phyloP scores from a whole-genome alignment of 2,329 filamentous ascomycete species.

The Pyrenophora seminiperda region DNA sequence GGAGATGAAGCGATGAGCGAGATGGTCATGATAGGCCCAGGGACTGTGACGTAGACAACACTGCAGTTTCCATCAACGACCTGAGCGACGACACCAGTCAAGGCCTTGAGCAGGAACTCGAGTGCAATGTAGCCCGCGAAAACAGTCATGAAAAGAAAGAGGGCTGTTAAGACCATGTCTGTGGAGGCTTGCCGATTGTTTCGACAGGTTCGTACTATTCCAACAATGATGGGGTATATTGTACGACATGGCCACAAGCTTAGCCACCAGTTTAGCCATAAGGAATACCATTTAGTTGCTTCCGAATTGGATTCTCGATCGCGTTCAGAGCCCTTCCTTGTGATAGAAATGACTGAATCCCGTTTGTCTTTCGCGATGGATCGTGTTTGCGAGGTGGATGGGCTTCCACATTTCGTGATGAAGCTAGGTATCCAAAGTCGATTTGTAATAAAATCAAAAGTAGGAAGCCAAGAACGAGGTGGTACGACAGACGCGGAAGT shows the following conservation, averaged over 20 bases:
- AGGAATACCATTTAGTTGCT: not conserved
- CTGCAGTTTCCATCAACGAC: slow-evolving; percentile 34
- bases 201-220: slow-evolving; percentile 14
- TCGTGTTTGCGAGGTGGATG: too few species aligned
- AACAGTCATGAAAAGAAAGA: slow-evolving; percentile 13
- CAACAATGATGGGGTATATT: slow-evolving; percentile 11
- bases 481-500: too few species aligned
- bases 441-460: too few species aligned
- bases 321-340: not conserved
- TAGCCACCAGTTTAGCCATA: not conserved
- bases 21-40: slow-evolving; percentile 42
- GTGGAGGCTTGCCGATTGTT: slow-evolving; percentile 9
- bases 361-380: slow-evolving; percentile 9
- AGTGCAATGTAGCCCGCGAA: slow-evolving; percentile 27
- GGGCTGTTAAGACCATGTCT: slow-evolving; percentile 23
- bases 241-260: slow-evolving; percentile 35
- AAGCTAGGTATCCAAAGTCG: too few species aligned
- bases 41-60: slow-evolving; percentile 41
- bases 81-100: slow-evolving; percentile 34
- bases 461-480: too few species aligned
- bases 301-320: not conserved
- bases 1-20: slow-evolving; percentile 35
- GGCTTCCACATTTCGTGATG: too few species aligned
- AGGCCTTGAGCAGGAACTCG: slow-evolving; percentile 25
- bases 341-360: slow-evolving; percentile 20